These are phyloP conservation scores for Talaromyces albobiverticillius DNA, from an alignment of 2,329 filamentous ascomycete genomes.

Conservation along the genomic window DNA sequence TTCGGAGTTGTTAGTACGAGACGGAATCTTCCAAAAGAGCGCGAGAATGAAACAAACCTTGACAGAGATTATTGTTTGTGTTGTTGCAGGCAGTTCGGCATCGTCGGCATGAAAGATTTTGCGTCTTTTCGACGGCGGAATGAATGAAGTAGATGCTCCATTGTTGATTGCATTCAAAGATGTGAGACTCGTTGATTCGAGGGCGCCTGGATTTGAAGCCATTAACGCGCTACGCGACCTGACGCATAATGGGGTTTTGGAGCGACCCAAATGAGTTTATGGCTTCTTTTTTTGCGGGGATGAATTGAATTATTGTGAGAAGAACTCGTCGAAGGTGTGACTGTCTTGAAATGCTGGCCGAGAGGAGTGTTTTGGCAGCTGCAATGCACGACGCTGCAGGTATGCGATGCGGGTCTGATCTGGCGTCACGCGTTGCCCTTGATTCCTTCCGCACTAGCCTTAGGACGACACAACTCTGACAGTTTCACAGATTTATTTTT, in stretches of 20 bases:
- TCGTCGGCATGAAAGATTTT: slow-evolving; percentile 24
- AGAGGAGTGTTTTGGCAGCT: slow-evolving; percentile 1
- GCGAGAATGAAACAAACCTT: slow-evolving; percentile 29
- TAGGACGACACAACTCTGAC: neutral
- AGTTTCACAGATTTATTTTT: no score
- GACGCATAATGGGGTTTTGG: slow-evolving; percentile 24
- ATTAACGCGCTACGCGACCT: slow-evolving; percentile 28
- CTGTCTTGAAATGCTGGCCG: neutral
- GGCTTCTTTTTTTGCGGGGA: no score
- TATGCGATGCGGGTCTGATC: slow-evolving; percentile 2
- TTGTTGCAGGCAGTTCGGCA: slow-evolving; percentile 3
- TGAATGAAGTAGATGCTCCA: slow-evolving; percentile 5
- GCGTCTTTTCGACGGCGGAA: slow-evolving; percentile 32
- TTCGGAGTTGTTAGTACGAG: no score
- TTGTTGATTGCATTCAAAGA: slow-evolving; percentile 31
- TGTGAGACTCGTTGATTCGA: slow-evolving; percentile 32
- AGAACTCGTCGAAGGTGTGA: neutral
- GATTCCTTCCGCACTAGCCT: neutral
- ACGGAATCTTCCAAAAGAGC: no score
- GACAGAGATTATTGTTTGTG: slow-evolving; percentile 26
- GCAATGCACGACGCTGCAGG: neutral
- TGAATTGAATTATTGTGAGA: neutral
- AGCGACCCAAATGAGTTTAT: no score
- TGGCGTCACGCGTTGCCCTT: slow-evolving; percentile 14
- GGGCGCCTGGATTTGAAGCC: slow-evolving; percentile 32